Conservation (phyloP, 2,329 filamentous ascomycete genomes). For the Cercospora sp. region DNA sequence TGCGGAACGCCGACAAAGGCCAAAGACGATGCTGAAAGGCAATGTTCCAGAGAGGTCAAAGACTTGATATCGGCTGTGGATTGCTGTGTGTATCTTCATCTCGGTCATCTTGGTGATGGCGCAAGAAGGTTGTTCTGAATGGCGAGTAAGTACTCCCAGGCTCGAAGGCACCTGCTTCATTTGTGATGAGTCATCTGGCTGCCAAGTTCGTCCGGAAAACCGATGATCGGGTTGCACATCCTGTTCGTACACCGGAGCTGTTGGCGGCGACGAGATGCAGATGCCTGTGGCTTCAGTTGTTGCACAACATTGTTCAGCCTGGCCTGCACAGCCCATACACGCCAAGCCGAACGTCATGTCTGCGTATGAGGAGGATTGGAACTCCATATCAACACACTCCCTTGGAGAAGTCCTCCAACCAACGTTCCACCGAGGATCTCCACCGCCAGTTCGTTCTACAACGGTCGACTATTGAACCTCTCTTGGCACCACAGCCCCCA, state of each 20-base stretch:
- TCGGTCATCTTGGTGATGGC: background rate
- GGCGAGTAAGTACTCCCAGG: background rate
- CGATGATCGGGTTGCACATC: background rate
- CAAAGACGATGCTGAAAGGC: background rate
- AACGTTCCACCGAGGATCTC: background rate
- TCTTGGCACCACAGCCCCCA: background rate
- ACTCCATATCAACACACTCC: background rate
- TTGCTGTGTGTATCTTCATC: background rate
- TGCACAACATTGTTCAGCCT: background rate
- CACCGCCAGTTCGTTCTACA: background rate
- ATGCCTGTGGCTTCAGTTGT: background rate
- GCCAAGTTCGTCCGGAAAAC: background rate
- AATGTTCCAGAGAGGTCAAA: background rate
- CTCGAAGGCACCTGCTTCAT: background rate
- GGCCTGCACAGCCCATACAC: background rate
- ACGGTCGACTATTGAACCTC: background rate
- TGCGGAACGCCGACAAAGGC: background rate
- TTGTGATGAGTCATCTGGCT: background rate
- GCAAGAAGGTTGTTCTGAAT: no score
- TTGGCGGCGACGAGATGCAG: background rate
- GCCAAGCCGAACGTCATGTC: background rate
- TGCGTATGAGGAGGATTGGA: background rate
- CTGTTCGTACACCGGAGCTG: background rate
- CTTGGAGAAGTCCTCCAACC: background rate
- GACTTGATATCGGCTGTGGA: background rate